Conservation (phyloP, 75 land plant genomes). For the Picea sitchensis region DNA sequence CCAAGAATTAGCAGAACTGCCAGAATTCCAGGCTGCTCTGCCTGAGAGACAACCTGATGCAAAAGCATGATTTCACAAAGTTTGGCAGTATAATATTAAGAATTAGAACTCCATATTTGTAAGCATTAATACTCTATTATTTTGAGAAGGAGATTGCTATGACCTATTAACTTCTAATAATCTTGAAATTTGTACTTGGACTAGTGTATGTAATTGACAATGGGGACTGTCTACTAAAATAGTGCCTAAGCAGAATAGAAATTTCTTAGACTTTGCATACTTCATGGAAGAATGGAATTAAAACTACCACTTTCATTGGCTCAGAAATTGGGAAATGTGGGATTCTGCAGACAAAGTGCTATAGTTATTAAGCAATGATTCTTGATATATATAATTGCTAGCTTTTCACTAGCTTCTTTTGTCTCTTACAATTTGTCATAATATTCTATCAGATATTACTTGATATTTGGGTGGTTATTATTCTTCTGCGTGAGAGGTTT, state of each 20-base stretch:
- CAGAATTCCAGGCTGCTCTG: constrained; percentile 48
- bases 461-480: not conserved
- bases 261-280: not conserved
- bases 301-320: not conserved
- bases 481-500: not conserved
- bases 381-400: not conserved
- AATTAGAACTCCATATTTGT: too few relatives aligned
- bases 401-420: not conserved
- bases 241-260: not conserved
- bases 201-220: not conserved
- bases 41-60: constrained; percentile 68
- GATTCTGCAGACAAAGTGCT: not conserved
- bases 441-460: not conserved
- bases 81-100: not conserved
- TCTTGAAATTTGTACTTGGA: not conserved
- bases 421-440: not conserved
- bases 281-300: not conserved
- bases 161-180: not conserved
- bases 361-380: not conserved
- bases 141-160: not conserved
- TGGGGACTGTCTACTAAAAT: not conserved
- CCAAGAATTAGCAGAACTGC: constrained; percentile 44
- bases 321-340: not conserved
- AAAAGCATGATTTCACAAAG: not conserved
- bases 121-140: not conserved